Conservation (phyloP, 345 rosid species). For the Melaleuca alternifolia region DNA sequence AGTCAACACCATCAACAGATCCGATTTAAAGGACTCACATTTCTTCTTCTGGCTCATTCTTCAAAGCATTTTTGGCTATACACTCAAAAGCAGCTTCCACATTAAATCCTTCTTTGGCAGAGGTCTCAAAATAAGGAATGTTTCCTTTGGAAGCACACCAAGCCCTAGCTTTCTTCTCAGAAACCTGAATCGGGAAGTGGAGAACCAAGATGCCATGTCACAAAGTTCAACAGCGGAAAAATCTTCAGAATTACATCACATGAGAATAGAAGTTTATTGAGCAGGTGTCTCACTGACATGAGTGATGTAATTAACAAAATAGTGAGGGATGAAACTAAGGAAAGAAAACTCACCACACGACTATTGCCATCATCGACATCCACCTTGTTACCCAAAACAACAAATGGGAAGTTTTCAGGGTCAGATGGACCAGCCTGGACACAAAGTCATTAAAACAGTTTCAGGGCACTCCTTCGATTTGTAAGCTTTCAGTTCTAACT, state of each 20-base stretch:
- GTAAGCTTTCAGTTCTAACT: neutral
- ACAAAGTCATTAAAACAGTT: neutral
- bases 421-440: conserved; percentile 78
- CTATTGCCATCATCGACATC: conserved; percentile 84
- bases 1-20: neutral
- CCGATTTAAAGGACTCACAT: conserved; percentile 26
- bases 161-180: conserved; percentile 86
- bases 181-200: conserved; percentile 34
- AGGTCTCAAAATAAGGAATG: conserved; percentile 89
- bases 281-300: neutral
- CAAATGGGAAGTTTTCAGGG: conserved; percentile 81
- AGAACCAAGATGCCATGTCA: neutral
- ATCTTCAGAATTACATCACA: neutral
- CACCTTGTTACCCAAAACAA: conserved; percentile 76
- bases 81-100: conserved; percentile 80
- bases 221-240: neutral
- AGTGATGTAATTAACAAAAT: neutral
- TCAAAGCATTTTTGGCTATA: conserved; percentile 78
- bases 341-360: conserved; percentile 52
- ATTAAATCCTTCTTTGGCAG: conserved; percentile 86
- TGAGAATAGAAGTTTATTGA: neutral
- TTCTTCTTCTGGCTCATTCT: conserved; percentile 88
- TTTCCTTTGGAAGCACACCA: conserved; percentile 96
- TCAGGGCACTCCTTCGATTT: neutral
- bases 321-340: neutral